Percentiles rank a stretch among this genome's conserved stretches.
phyloP scores from a whole-genome alignment of 208 protist genomes.

The Crithidia fasciculata region DNA sequence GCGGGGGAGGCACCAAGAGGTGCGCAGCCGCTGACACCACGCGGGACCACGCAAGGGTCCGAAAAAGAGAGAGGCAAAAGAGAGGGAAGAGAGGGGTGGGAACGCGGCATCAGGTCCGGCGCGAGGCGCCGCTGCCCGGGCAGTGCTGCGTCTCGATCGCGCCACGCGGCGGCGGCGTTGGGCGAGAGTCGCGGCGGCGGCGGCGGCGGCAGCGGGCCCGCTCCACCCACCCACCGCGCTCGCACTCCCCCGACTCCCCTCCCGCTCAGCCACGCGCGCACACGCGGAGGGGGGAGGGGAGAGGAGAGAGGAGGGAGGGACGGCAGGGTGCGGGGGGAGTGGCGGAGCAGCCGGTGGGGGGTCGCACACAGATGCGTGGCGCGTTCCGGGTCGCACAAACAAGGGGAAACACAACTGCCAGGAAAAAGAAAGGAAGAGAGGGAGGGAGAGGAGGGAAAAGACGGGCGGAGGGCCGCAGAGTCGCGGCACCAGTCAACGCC shows the following conservation, averaged over 20 bases:
- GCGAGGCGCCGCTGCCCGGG: neutral
- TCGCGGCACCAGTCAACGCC: too few relatives aligned
- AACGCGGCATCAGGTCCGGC: slow-evolving; percentile 1
- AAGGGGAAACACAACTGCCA: neutral
- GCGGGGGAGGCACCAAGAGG: too few relatives aligned
- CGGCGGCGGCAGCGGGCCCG: slow-evolving; percentile 14
- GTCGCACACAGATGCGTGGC: slow-evolving; percentile 8
- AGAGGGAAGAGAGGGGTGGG: neutral
- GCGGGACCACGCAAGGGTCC: too few relatives aligned
- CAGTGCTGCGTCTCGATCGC: slow-evolving; percentile 22
- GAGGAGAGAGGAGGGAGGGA: neutral
- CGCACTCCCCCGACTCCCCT: neutral
- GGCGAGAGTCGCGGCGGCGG: slow-evolving; percentile 16
- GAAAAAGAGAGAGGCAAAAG: too few relatives aligned
- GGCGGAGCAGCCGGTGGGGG: slow-evolving; percentile 1
- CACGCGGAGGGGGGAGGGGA: neutral
- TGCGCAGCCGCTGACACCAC: too few relatives aligned
- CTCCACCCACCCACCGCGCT: neutral
- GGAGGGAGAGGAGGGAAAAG: neutral
- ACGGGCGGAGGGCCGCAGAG: neutral
- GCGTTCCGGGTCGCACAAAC: slow-evolving; percentile 7
- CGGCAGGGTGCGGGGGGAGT: neutral
- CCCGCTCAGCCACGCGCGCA: neutral
- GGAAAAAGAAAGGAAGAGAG: slow-evolving; percentile 8
- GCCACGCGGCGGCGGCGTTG: neutral